phyloP scores from a whole-genome alignment of 371 early-diverging fungal genomes.

The Circinella minor region DNA sequence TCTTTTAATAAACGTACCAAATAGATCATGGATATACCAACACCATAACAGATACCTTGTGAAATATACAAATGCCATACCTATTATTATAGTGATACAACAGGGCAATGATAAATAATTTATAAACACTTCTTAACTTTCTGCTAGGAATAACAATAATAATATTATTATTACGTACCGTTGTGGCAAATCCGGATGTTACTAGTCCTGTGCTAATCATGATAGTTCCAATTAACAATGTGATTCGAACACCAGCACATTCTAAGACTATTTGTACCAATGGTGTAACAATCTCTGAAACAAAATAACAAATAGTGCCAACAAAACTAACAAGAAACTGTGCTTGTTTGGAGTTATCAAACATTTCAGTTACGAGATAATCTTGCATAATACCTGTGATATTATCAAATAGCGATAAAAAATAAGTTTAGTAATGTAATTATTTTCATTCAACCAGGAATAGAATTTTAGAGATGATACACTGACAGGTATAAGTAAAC shows the following conservation, averaged over 20 bases:
- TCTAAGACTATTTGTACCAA: slow-evolving; percentile 28
- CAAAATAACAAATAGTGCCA: slow-evolving; percentile 31
- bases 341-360: neutral
- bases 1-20: neutral
- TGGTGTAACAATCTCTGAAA: slow-evolving; percentile 34
- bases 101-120: too few relatives aligned
- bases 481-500: too few relatives aligned
- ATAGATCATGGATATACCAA: slow-evolving; percentile 3
- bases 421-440: neutral
- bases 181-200: slow-evolving; percentile 33
- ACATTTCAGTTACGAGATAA: neutral
- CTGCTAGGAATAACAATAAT: too few relatives aligned
- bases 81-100: neutral
- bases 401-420: neutral
- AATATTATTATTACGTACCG: neutral
- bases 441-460: too few relatives aligned
- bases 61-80: slow-evolving; percentile 65
- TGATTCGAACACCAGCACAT: slow-evolving; percentile 18
- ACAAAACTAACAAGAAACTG: slow-evolving; percentile 23
- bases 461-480: too few relatives aligned
- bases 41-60: slow-evolving; percentile 47
- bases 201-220: slow-evolving; percentile 28
- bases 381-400: slow-evolving; percentile 5
- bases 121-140: too few relatives aligned
- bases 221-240: slow-evolving; percentile 26